Evolutionary conservation across 495 filamentous ascomycete species (phyloP).

Genomic region (Pyronema domesticum): DNA sequence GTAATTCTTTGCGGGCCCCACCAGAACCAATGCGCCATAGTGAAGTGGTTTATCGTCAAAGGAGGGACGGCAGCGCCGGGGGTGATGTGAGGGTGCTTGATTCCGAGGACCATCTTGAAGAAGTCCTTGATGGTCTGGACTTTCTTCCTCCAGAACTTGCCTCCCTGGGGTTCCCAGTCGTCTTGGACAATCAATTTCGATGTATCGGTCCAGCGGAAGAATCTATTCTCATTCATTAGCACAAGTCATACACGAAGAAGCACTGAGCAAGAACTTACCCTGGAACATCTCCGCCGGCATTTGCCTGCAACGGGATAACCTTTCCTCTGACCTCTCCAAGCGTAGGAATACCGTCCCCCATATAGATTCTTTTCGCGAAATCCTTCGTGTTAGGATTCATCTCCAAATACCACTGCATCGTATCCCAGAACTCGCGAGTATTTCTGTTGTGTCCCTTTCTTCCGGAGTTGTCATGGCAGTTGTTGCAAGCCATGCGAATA

Average conservation of each 20-base stretch:
- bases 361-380: conserved; percentile 5
- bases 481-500: neutral
- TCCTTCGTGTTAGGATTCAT: neutral
- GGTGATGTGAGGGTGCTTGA: neutral
- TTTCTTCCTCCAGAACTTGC: neutral
- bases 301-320: conserved; percentile 24
- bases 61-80: neutral
- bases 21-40: neutral
- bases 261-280: neutral
- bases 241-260: neutral
- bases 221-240: neutral
- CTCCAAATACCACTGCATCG: neutral
- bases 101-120: neutral
- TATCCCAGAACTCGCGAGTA: neutral
- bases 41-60: neutral
- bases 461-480: neutral
- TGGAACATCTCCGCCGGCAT: conserved; percentile 6
- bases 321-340: conserved; percentile 20
- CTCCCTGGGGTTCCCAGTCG: conserved; percentile 1
- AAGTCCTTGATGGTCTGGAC: neutral
- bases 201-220: conserved; percentile 5
- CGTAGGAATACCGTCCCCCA: conserved; percentile 16
- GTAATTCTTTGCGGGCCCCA: neutral
- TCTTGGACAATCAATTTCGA: conserved; percentile 9
- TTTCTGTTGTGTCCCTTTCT: neutral